These are phyloP conservation scores for Talaromyces adpressus DNA, from an alignment of 495 filamentous ascomycete species.

Conservation along the genomic window DNA sequence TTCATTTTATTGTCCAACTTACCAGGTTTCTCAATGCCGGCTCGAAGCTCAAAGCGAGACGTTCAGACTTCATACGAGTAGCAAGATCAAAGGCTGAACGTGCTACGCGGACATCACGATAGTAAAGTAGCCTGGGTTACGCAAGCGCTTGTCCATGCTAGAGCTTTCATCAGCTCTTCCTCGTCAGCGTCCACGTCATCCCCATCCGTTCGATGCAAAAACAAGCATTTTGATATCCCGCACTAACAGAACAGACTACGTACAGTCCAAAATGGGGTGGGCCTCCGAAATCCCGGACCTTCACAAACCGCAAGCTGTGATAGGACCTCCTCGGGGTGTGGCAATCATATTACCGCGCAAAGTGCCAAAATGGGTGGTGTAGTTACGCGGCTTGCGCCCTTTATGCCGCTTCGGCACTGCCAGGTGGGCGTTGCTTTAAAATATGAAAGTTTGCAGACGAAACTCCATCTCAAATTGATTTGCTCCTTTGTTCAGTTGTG, in stretches of 20 bases:
- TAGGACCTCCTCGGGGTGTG: neutral
- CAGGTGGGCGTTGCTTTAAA: neutral
- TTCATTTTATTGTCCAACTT: neutral
- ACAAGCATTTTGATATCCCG: neutral
- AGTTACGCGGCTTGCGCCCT: neutral
- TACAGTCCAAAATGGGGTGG: neutral
- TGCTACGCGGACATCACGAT: neutral
- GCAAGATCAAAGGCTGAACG: neutral
- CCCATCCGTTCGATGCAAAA: neutral
- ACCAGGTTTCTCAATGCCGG: neutral
- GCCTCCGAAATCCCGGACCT: neutral
- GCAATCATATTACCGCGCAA: neutral
- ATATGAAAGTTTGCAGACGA: neutral
- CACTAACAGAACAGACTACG: neutral
- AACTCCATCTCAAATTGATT: neutral
- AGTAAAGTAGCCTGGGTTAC: neutral
- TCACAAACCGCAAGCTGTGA: neutral
- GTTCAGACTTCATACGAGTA: neutral
- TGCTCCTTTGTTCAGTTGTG: neutral
- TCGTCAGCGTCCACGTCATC: slow-evolving; percentile 8
- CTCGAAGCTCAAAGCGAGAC: neutral
- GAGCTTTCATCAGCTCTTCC: neutral
- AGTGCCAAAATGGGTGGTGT: neutral
- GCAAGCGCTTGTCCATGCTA: neutral
- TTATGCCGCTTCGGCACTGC: neutral